phyloP scores from a whole-genome alignment of 2,329 filamentous ascomycete genomes.

The Ceratocystis smalleyi region DNA sequence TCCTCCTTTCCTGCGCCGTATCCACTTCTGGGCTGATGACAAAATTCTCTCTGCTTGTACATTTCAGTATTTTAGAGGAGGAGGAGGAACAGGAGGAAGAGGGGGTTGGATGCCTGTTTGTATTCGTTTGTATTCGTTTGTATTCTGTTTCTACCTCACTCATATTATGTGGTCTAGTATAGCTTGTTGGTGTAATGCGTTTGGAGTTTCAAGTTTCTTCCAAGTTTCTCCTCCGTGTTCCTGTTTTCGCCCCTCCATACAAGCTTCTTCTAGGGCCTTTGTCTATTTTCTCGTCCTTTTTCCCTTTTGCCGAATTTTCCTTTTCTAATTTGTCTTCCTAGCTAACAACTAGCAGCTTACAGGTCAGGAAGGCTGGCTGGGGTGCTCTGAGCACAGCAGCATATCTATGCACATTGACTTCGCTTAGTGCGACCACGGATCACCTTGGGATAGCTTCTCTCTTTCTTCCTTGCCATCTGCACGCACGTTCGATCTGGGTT shows the following conservation, averaged over 20 bases:
- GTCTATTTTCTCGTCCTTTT: not conserved
- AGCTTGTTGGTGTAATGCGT: constrained; percentile 2
- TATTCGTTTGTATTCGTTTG: no score
- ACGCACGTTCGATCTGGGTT: constrained; percentile 3
- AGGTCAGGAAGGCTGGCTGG: not conserved
- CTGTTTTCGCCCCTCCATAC: not conserved
- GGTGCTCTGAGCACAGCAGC: not conserved
- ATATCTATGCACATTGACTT: not conserved
- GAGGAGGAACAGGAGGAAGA: no score
- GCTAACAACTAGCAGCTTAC: not conserved
- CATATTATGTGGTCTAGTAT: not conserved
- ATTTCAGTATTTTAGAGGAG: not conserved
- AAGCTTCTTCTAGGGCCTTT: not conserved
- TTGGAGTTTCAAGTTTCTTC: constrained; percentile 1
- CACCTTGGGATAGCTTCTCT: not conserved
- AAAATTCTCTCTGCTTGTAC: not conserved
- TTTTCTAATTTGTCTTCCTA: not conserved
- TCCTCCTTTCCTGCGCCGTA: not conserved
- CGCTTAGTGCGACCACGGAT: constrained; percentile 4
- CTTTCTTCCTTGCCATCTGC: not conserved
- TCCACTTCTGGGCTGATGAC: constrained; percentile 2
- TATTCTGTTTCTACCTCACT: not conserved
- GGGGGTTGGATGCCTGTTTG: no score
- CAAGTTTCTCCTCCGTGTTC: not conserved
- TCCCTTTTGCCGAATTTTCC: not conserved